A percentile compares a stretch with the other conserved stretches of the same genome.
Evolutionary conservation across 345 rosid genomes (phyloP).

Genomic region (Leavenworthia alabamica): DNA sequence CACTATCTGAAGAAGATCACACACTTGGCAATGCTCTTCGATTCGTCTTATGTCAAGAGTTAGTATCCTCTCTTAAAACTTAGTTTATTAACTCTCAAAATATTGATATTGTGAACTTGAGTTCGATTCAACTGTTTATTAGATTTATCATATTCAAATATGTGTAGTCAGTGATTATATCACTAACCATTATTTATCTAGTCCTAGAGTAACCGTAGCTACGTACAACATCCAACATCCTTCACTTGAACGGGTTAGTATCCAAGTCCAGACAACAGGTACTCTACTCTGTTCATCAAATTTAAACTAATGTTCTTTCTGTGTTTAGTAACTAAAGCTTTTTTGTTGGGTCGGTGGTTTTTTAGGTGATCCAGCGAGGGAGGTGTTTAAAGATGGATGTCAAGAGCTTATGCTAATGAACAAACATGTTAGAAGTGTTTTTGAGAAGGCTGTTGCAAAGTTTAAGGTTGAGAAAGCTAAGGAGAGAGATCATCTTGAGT

Average conservation of each 20-base stretch:
- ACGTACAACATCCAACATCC: conserved; percentile 95
- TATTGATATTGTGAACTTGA: no score
- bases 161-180: no score
- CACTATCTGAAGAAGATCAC: conserved; percentile 70
- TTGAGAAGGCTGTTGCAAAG: conserved; percentile 52
- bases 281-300: not conserved
- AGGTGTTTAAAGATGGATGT: conserved; percentile 72
- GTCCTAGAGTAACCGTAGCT: conserved; percentile 64
- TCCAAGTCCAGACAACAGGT: conserved; percentile 95
- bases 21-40: conserved; percentile 80
- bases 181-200: conserved; percentile 43
- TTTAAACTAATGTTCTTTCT: not conserved
- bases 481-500: not conserved
- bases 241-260: conserved; percentile 66
- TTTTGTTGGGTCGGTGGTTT: conserved; percentile 6
- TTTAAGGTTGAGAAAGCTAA: conserved; percentile 22
- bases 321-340: not conserved
- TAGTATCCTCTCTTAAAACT: no score
- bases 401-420: conserved; percentile 76
- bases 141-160: no score
- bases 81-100: not conserved
- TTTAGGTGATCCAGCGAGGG: conserved; percentile 78
- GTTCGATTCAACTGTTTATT: no score
- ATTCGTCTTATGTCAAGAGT: conserved; percentile 91
- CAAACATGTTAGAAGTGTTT: conserved; percentile 61